These are phyloP conservation scores for Sporothrix inflata DNA, from an alignment of 2,329 filamentous ascomycete genomes.

Conservation along the genomic window DNA sequence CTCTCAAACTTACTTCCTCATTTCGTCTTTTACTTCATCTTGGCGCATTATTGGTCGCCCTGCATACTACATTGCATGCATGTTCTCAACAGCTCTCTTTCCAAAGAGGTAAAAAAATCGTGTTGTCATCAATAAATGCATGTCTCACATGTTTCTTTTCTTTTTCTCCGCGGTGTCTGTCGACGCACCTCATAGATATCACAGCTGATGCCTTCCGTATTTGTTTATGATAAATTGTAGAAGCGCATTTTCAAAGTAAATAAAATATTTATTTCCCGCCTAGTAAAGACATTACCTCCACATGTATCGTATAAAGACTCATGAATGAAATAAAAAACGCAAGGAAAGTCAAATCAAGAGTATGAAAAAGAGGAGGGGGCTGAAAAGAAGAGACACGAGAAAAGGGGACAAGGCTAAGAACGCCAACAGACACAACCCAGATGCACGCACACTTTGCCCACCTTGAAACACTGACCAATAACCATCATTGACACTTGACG, in stretches of 20 bases:
- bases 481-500: neutral
- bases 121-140: slow-evolving; percentile 12
- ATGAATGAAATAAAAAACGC: neutral
- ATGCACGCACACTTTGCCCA: neutral
- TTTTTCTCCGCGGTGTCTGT: neutral
- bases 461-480: neutral
- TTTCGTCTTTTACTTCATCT: neutral
- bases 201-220: neutral
- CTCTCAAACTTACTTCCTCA: neutral
- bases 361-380: neutral
- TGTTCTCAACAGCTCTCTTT: neutral
- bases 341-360: neutral
- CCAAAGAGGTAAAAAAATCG: neutral
- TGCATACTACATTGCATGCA: neutral
- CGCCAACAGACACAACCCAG: neutral
- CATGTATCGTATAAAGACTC: neutral
- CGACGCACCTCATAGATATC: neutral
- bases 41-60: neutral
- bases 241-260: too few species aligned
- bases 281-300: neutral
- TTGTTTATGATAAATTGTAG: too few species aligned
- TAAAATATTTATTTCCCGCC: neutral
- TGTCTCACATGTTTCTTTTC: neutral
- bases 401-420: neutral
- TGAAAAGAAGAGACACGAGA: neutral